phyloP scores from a whole-genome alignment of 208 protist species.

The Trypanosoma theileri region DNA sequence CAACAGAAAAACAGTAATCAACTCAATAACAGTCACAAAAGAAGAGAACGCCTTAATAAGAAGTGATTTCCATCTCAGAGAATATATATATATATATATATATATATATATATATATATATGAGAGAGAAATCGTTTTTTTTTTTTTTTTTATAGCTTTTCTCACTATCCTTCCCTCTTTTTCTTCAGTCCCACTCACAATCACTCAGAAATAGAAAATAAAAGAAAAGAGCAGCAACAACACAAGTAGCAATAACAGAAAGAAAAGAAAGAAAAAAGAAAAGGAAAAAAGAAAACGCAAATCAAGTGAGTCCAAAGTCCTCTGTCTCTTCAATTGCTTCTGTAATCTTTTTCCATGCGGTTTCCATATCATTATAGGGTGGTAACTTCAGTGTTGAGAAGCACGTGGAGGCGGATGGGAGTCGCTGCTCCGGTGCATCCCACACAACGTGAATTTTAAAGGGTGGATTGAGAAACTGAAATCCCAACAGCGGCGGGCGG shows the following conservation, averaged over 20 bases:
- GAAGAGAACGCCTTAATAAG: not conserved
- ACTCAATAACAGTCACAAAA: not conserved
- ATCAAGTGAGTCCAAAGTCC: conserved; percentile 85
- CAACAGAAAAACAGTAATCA: conserved; percentile 21
- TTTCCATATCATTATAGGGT: conserved; percentile 61
- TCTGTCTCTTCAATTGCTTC: conserved; percentile 84
- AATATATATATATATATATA: no score
- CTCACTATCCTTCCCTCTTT: no score
- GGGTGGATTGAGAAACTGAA: conserved; percentile 85
- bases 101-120: no score
- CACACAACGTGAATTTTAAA: conserved; percentile 83
- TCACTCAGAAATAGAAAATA: no score
- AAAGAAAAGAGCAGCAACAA: conserved; percentile 5
- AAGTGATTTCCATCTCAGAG: no score
- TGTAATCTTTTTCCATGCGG: conserved; percentile 81
- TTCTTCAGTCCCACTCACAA: no score
- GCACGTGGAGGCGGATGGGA: conserved; percentile 92
- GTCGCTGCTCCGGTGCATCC: conserved; percentile 39
- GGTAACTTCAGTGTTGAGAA: conserved; percentile 94
- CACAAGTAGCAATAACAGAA: conserved; percentile 1
- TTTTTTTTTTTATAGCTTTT: no score
- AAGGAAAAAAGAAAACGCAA: not conserved
- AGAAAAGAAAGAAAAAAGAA: not conserved
- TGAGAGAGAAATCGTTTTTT: no score
- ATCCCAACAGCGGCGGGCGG: conserved; percentile 91